These are phyloP conservation scores for Aphanocladium album DNA, from an alignment of 2,329 filamentous ascomycete genomes.

Conservation along the genomic window DNA sequence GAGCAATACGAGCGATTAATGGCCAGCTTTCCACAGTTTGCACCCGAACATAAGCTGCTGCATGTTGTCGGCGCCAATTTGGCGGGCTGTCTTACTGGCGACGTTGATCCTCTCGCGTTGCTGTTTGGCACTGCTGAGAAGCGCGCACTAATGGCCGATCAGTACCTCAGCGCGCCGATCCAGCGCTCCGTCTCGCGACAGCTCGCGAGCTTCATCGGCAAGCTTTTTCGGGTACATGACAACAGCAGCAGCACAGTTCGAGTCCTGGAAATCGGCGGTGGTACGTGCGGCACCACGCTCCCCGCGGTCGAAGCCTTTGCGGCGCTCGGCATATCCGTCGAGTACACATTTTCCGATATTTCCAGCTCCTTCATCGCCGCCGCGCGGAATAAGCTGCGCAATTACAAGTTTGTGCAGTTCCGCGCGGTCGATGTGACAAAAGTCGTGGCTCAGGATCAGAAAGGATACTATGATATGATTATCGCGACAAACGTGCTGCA, in stretches of 20 bases:
- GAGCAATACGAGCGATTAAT: too few relatives aligned
- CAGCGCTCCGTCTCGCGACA: neutral
- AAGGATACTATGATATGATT: neutral
- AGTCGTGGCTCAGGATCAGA: neutral
- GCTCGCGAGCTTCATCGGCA: neutral
- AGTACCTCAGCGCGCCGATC: neutral
- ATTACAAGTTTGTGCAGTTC: neutral
- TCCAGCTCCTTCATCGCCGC: neutral
- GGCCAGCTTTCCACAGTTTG: too few relatives aligned
- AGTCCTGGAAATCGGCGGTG: too few relatives aligned
- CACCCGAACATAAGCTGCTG: neutral
- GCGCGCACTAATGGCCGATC: neutral
- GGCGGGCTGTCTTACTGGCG: slow-evolving; percentile 17
- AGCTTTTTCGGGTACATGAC: neutral
- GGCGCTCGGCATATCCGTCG: too few relatives aligned
- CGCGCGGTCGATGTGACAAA: neutral
- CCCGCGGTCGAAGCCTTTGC: too few relatives aligned
- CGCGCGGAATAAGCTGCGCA: neutral
- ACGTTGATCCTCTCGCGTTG: slow-evolving; percentile 23
- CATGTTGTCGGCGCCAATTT: neutral
- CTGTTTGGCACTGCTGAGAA: slow-evolving; percentile 25
- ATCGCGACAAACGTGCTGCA: neutral
- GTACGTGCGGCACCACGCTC: too few relatives aligned
- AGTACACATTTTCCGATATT: neutral
- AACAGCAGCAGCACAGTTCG: neutral